Conservation (phyloP, 768 basidiomycete species). For the Rhodosporidiobolus sp. region DNA sequence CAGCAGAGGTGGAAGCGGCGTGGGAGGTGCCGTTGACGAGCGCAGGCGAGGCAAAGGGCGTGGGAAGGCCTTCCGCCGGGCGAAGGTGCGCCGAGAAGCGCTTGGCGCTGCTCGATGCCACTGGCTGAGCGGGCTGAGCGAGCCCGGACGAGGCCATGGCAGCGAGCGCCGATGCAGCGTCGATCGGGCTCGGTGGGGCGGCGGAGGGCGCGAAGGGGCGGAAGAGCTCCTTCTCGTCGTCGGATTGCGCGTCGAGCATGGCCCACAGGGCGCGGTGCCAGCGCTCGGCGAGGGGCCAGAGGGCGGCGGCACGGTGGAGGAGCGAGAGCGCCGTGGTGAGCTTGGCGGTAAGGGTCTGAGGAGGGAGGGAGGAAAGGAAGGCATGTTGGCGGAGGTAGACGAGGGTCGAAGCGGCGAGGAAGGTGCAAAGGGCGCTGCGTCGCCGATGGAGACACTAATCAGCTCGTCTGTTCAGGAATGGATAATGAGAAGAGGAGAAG, state of each 20-base stretch:
- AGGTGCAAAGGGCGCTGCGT: slow-evolving; percentile 4
- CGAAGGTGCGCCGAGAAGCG: slow-evolving; percentile 1
- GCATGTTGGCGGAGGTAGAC: neutral
- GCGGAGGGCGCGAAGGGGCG: neutral
- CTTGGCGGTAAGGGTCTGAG: neutral
- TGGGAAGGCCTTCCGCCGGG: neutral
- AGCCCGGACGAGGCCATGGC: neutral
- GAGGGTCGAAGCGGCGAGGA: neutral
- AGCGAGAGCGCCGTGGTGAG: neutral
- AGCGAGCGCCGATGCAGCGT: slow-evolving; percentile 3
- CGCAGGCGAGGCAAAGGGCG: no score
- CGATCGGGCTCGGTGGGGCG: neutral
- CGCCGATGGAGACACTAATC: neutral
- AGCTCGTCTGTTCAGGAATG: no score
- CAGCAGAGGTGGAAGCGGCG: no score
- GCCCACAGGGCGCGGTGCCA: neutral
- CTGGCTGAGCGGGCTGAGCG: neutral
- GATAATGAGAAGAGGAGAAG: neutral
- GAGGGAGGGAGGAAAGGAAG: neutral
- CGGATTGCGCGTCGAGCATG: neutral
- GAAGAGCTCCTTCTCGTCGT: neutral
- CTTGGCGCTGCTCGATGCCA: neutral
- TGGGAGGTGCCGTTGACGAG: no score
- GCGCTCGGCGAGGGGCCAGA: neutral
- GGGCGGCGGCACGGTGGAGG: neutral